Conservation (phyloP, 2,329 filamentous ascomycete genomes). For the Mycosphaerella sp. region DNA sequence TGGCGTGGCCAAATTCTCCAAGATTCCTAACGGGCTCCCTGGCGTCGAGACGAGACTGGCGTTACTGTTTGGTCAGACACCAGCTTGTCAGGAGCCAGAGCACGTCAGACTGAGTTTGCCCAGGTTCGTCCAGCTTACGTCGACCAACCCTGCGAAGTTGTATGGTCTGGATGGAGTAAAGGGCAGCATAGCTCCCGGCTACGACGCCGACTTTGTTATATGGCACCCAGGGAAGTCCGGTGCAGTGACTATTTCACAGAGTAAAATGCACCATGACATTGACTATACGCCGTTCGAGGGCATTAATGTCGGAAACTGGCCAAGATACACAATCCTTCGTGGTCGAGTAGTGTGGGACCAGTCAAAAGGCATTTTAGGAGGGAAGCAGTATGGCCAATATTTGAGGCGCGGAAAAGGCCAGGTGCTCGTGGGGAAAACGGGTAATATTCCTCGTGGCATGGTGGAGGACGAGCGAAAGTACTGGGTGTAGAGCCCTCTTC, state of each 20-base stretch:
- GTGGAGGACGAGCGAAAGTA: slow-evolving; percentile 28
- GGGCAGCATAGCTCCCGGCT: slow-evolving; percentile 39
- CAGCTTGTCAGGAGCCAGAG: slow-evolving; percentile 26
- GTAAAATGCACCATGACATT: slow-evolving; percentile 54
- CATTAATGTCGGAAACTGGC: slow-evolving; percentile 53
- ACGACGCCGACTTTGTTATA: slow-evolving; percentile 42
- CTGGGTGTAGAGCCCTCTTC: slow-evolving; percentile 17
- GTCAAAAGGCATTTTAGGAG: slow-evolving; percentile 43
- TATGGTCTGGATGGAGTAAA: slow-evolving; percentile 40
- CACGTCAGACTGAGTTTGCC: slow-evolving; percentile 31
- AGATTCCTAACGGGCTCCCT: slow-evolving; percentile 42
- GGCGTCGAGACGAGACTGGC: slow-evolving; percentile 41
- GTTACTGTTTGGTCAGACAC: slow-evolving; percentile 36
- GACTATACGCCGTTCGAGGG: slow-evolving; percentile 61
- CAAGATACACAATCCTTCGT: slow-evolving; percentile 54
- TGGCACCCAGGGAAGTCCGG: slow-evolving; percentile 35
- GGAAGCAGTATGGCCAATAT: slow-evolving; percentile 33
- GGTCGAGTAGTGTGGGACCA: slow-evolving; percentile 55
- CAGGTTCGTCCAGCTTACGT: slow-evolving; percentile 42
- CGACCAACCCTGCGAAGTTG: slow-evolving; percentile 41
- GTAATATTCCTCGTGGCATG: slow-evolving; percentile 31
- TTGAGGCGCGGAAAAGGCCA: slow-evolving; percentile 36
- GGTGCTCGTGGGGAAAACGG: slow-evolving; percentile 29
- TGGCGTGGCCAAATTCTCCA: slow-evolving; percentile 35
- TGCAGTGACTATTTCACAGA: slow-evolving; percentile 33